These are phyloP conservation scores for Beta lomatogona DNA, from an alignment of 179 eudicot species.

Conservation along the genomic window DNA sequence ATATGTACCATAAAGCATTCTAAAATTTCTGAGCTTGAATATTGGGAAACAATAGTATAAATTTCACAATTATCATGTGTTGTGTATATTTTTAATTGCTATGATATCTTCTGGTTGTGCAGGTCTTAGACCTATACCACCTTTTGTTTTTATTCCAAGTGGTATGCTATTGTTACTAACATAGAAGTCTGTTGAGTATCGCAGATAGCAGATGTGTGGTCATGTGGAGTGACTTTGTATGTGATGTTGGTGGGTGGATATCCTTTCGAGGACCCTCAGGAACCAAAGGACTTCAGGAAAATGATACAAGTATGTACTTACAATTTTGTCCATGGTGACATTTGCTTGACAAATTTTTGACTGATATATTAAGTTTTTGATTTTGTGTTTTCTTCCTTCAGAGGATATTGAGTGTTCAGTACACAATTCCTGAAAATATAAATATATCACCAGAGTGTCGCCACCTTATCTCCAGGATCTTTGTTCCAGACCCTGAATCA, in stretches of 20 bases:
- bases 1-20: neutral
- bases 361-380: neutral
- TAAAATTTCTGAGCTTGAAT: neutral
- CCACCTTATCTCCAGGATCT: conserved; percentile 85
- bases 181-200: conserved; percentile 7
- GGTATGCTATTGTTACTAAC: neutral
- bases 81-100: too few species aligned
- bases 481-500: conserved; percentile 73
- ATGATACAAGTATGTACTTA: conserved; percentile 58
- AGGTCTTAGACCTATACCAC: too few species aligned
- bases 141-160: neutral
- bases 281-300: conserved; percentile 79
- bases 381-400: conserved; percentile 28
- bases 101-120: too few species aligned
- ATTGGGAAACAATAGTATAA: neutral
- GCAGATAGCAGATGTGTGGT: conserved; percentile 99
- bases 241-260: conserved; percentile 91
- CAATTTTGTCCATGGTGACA: neutral
- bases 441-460: conserved; percentile 73
- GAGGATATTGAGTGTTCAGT: conserved; percentile 84
- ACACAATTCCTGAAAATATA: conserved; percentile 66
- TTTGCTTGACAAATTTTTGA: conserved; percentile 1
- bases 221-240: conserved; percentile 91
- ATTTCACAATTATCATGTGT: too few species aligned
- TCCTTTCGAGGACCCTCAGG: conserved; percentile 94